Evolutionary conservation across 1,139 yeast species (phyloP).

Genomic region (Kodamaea arcana): DNA sequence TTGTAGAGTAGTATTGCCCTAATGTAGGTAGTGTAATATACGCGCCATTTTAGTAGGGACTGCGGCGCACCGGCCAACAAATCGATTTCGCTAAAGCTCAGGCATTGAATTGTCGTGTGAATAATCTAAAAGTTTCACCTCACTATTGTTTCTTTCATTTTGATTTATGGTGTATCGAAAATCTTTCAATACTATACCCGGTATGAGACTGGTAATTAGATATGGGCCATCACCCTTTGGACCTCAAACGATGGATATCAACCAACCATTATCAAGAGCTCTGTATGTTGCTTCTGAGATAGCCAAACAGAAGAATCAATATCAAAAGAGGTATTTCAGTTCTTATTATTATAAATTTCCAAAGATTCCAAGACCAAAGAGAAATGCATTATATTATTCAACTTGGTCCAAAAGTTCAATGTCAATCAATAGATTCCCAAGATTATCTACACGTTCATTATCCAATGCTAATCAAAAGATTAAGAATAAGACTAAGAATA

Average conservation of each 20-base stretch:
- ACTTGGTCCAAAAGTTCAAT: conserved; percentile 27
- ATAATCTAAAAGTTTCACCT: no score
- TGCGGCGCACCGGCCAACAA: no score
- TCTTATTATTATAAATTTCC: conserved; percentile 49
- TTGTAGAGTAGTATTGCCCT: no score
- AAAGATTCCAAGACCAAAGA: conserved; percentile 59
- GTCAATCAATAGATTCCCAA: conserved; percentile 21
- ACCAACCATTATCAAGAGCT: conserved; percentile 45
- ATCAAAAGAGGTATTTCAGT: conserved; percentile 20
- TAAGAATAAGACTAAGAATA: conserved; percentile 31
- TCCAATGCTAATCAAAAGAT: conserved; percentile 39
- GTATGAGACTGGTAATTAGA: conserved; percentile 12
- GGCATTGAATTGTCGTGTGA: no score
- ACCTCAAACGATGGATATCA: conserved; percentile 29
- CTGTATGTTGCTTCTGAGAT: conserved; percentile 33
- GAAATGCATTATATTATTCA: conserved; percentile 55
- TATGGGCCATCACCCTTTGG: conserved; percentile 12
- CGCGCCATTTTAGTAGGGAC: no score
- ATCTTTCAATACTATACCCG: conserved; percentile 7
- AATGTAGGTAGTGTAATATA: no score
- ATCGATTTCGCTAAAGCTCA: no score
- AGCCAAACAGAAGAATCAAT: conserved; percentile 12
- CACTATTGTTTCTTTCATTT: no score
- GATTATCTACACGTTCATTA: conserved; percentile 30
- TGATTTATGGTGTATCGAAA: conserved; percentile 13